phyloP scores from a whole-genome alignment of 768 basidiomycete genomes.

The Asterophora parasitica region DNA sequence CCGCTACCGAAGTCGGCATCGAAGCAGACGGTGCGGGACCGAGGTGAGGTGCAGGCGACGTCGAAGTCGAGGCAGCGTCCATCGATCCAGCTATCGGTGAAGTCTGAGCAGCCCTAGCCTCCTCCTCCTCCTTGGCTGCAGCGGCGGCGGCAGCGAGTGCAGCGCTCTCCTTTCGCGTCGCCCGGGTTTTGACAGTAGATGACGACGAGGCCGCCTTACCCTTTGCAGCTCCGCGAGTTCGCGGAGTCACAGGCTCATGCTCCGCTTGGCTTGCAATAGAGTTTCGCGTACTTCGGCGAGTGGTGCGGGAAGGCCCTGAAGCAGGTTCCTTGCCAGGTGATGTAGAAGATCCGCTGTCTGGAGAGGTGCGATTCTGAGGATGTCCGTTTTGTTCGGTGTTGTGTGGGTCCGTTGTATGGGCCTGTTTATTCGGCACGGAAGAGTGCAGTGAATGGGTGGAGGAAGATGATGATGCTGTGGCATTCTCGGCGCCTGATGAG shows the following conservation, averaged over 20 bases:
- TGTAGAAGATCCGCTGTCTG: neutral
- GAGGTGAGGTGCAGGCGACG: neutral
- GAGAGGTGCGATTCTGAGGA: neutral
- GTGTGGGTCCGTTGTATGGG: constrained; percentile 1
- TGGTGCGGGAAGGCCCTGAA: constrained; percentile 10
- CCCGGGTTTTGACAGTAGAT: constrained; percentile 4
- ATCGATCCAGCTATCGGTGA: neutral
- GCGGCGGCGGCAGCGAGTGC: constrained; percentile 8
- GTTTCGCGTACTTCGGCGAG: constrained; percentile 13
- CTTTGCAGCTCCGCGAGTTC: constrained; percentile 13
- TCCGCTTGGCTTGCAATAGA: constrained; percentile 3
- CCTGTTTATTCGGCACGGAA: too few relatives aligned
- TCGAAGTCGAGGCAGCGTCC: constrained; percentile 3
- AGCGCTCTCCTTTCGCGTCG: constrained; percentile 10
- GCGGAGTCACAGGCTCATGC: constrained; percentile 5
- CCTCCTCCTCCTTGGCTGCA: constrained; percentile 13
- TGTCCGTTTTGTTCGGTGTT: constrained; percentile 3
- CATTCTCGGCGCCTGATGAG: constrained; percentile 20
- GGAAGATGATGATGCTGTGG: constrained; percentile 10
- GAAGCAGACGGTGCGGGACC: neutral
- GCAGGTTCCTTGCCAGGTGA: constrained; percentile 1
- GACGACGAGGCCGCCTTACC: constrained; percentile 7
- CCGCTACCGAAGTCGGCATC: neutral
- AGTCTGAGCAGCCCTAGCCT: constrained; percentile 2
- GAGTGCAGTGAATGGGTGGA: too few relatives aligned